Conservation (phyloP, 805 yeast genomes). For the Candida awuae region DNA sequence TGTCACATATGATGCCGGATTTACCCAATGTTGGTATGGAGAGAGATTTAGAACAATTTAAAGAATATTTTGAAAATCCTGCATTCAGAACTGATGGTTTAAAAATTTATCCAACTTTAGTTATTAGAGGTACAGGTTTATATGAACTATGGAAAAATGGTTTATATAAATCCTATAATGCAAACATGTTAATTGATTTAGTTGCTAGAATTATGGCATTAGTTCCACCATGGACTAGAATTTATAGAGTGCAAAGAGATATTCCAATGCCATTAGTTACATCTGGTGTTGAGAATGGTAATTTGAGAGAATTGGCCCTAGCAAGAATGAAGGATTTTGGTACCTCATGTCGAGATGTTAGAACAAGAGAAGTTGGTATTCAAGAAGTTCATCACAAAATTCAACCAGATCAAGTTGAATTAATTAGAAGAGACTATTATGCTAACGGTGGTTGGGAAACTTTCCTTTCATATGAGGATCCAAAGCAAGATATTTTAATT, state of each 20-base stretch:
- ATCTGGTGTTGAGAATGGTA: constrained; percentile 97
- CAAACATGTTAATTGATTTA: constrained; percentile 85
- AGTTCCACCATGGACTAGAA: constrained; percentile 99
- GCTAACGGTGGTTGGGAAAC: constrained; percentile 99
- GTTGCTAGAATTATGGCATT: constrained; percentile 93
- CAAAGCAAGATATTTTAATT: constrained; percentile 89
- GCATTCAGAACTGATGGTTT: constrained; percentile 95
- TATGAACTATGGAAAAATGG: constrained; percentile 98
- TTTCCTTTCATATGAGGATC: constrained; percentile 91
- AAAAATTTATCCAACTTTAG: constrained; percentile 91
- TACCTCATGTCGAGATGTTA: constrained; percentile 88
- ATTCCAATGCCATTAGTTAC: constrained; percentile 98
- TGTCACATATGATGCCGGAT: constrained; percentile 99
- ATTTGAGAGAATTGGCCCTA: constrained; percentile 86
- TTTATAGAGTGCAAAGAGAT: constrained; percentile 96
- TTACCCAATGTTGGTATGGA: constrained; percentile 98
- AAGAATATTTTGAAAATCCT: constrained; percentile 95
- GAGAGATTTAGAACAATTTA: constrained; percentile 90
- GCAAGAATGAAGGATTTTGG: constrained; percentile 99
- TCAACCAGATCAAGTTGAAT: constrained; percentile 93
- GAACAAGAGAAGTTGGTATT: constrained; percentile 97
- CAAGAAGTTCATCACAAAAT: constrained; percentile 97
- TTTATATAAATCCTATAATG: constrained; percentile 86
- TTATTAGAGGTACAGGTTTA: constrained; percentile 93
- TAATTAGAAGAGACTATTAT: constrained; percentile 88